A percentile compares a stretch with the other conserved stretches of the same genome.
phyloP scores from a whole-genome alignment of 2,329 filamentous ascomycete genomes.

The Pseudogymnoascus sp. region DNA sequence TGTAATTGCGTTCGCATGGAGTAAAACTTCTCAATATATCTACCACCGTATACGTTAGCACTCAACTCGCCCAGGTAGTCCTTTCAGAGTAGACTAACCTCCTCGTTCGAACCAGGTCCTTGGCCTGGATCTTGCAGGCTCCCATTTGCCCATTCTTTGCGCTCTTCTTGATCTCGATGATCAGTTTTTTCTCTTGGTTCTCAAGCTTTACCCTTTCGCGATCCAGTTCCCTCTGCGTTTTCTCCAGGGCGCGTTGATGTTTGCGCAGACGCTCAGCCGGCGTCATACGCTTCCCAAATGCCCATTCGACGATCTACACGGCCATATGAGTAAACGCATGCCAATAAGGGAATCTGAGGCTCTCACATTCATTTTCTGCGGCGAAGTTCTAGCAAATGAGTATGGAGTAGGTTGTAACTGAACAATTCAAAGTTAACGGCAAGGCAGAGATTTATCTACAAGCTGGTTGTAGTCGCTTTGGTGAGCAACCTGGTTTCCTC shows the following conservation, averaged over 20 bases:
- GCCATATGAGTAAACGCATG: background rate
- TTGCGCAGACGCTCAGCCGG: conserved; percentile 84
- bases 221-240: conserved; percentile 93
- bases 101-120: conserved; percentile 88
- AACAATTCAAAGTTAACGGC: background rate
- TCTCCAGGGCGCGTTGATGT: conserved; percentile 94
- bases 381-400: background rate
- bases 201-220: conserved; percentile 92
- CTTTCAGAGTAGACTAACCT: conserved; percentile 40
- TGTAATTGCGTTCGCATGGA: conserved; percentile 96
- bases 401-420: background rate
- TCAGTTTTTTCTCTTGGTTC: conserved; percentile 96
- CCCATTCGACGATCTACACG: conserved; percentile 87
- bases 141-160: conserved; percentile 98
- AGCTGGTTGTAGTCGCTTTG: background rate
- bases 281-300: conserved; percentile 98
- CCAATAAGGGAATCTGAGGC: background rate
- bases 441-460: conserved; percentile 1
- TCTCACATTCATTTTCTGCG: conserved; percentile 1
- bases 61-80: background rate
- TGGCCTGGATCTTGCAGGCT: conserved; percentile 97
- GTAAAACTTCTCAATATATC: conserved; percentile 97
- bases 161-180: conserved; percentile 94
- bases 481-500: conserved; percentile 3
- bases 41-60: conserved; percentile 27